phyloP scores from a whole-genome alignment of 805 yeast genomes.

The Grigorovia humatica region DNA sequence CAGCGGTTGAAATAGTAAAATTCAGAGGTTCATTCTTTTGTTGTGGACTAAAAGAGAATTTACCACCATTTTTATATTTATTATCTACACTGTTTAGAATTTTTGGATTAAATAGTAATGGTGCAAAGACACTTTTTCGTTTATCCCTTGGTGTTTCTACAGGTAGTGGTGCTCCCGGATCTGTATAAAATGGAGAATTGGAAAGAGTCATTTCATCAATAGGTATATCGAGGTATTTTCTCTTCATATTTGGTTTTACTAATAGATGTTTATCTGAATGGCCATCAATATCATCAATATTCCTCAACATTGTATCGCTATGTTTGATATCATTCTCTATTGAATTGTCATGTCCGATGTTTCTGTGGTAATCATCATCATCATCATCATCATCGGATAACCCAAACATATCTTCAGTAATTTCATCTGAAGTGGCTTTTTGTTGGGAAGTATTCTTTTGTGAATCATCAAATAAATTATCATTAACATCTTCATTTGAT shows the following conservation, averaged over 20 bases:
- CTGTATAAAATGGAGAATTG: constrained; percentile 49
- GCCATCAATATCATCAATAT: constrained; percentile 3
- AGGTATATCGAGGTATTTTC: constrained; percentile 41
- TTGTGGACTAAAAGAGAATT: constrained; percentile 43
- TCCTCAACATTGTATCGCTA: not conserved
- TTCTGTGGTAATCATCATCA: constrained; percentile 1
- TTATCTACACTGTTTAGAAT: constrained; percentile 69
- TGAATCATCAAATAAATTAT: constrained; percentile 30
- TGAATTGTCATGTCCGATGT: not conserved
- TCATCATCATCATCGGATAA: constrained; percentile 26
- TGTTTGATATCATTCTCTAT: not conserved
- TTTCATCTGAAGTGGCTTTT: constrained; percentile 17
- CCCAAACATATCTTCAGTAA: constrained; percentile 24
- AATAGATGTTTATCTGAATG: constrained; percentile 1
- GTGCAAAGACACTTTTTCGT: constrained; percentile 64
- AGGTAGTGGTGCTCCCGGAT: constrained; percentile 81
- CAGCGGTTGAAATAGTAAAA: constrained; percentile 24
- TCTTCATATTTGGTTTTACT: constrained; percentile 11
- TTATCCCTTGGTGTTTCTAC: constrained; percentile 37
- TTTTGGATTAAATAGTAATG: constrained; percentile 70
- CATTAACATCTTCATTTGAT: constrained; percentile 2
- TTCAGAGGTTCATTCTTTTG: constrained; percentile 25
- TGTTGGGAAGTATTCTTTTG: constrained; percentile 6
- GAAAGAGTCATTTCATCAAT: constrained; percentile 47
- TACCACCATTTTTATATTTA: constrained; percentile 84